Percentiles rank a stretch among this genome's conserved stretches.
Evolutionary conservation across 108 stramenopile genomes (phyloP).

Genomic region (Cyclotella atomus): DNA sequence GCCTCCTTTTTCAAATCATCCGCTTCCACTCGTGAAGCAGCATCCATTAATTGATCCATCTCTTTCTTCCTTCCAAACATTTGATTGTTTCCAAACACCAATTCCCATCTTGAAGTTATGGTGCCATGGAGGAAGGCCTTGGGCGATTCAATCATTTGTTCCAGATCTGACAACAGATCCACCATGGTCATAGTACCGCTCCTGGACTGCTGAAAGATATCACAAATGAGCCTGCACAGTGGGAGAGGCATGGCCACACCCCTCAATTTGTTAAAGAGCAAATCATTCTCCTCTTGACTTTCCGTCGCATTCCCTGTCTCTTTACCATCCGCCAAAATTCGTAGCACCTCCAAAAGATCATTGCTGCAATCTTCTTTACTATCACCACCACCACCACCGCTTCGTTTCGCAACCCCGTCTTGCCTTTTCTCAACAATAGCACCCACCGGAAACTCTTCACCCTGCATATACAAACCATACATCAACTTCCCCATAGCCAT

Average conservation of each 20-base stretch:
- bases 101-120: conserved; percentile 21
- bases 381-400: not conserved
- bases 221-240: conserved; percentile 16
- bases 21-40: conserved; percentile 8
- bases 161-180: conserved; percentile 16
- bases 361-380: not conserved
- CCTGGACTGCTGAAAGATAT: not conserved
- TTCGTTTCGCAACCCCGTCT: no score
- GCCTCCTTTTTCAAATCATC: conserved; percentile 8
- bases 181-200: not conserved
- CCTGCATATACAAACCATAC: not conserved
- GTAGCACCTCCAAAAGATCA: conserved; percentile 13
- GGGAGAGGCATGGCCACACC: not conserved
- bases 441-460: no score
- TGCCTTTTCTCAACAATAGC: no score
- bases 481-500: not conserved
- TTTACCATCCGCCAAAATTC: not conserved
- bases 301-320: not conserved
- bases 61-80: conserved; percentile 29
- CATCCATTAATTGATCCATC: conserved; percentile 5
- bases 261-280: conserved; percentile 9
- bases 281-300: conserved; percentile 1
- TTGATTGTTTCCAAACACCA: conserved; percentile 18
- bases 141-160: conserved; percentile 29
- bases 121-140: conserved; percentile 20